Base-by-base conservation (phyloP, 768 basidiomycete genomes). In the Amanita fuliginea region DNA sequence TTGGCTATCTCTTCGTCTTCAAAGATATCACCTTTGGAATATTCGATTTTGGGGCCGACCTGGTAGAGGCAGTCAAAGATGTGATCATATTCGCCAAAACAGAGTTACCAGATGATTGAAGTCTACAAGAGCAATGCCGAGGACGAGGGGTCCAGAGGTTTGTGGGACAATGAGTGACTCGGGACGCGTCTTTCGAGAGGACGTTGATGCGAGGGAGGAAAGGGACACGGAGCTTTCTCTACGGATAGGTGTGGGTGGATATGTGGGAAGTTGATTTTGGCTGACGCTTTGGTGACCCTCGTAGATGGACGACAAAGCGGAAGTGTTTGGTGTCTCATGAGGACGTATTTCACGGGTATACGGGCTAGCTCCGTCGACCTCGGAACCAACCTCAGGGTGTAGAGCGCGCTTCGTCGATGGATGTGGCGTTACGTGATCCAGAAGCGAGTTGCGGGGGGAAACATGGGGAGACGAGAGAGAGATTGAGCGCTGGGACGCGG, bases 21-120 rank as follows among this genome's bases (percentile, higher is more conserved):
- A 54, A 87, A 83, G 26, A 95, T 76, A 2, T 81, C 80, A 3
- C 87, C 88, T 57, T 78, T 71, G 14, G 77, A 78, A 53, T 88
- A 86, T 57, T 99, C 93, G 49, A 98, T 86, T 42, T 79, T 82
- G 16, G 96, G 96, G 0, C 96, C 96, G 42, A 97, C 83, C 83
- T 94, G 63, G 39, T n/a, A 21, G 51, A 53, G 55, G 34, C 26
- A 40, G 54, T 54, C 47, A 40, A 57, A 41, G 52, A 22, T 30
- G 30, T 34, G 0, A 24, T 34, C 14, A 26, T 14, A n/a, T 40
- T 34, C 8, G 16, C 6, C 10, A 28, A 28, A 30, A 19, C 6
- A 13, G 36, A 36, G 64, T 76, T 61, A 92, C 93, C 60, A 93
- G 66, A 67, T 96, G 93, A 62, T 96, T 93, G 62, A 96, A 96